phyloP scores from a whole-genome alignment of 139 green algal species.

The Chlamydomonas urium region DNA sequence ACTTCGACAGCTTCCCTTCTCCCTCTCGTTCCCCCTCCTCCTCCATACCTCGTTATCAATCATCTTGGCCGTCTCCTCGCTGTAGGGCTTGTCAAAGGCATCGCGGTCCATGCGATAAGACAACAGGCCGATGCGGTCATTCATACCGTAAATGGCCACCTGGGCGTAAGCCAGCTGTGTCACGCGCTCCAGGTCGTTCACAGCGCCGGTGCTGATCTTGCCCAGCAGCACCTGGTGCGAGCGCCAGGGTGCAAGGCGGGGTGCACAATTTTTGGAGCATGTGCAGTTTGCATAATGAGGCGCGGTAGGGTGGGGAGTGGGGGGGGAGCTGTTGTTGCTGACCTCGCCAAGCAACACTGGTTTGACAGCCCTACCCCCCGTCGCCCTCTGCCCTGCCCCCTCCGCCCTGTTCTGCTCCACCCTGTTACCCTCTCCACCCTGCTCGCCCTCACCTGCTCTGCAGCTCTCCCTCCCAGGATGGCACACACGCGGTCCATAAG shows the following conservation, averaged over 20 bases:
- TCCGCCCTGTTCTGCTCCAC: neutral
- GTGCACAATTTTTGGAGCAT: no score
- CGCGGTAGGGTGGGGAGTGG: no score
- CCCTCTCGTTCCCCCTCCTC: no score
- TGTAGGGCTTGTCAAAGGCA: constrained; percentile 94
- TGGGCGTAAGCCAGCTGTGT: constrained; percentile 95
- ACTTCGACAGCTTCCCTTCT: no score
- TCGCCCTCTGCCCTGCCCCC: neutral
- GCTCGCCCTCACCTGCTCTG: constrained; percentile 75
- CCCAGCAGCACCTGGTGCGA: constrained; percentile 81
- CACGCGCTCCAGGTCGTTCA: constrained; percentile 98
- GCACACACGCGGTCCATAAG: constrained; percentile 90
- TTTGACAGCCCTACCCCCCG: neutral
- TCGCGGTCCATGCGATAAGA: constrained; percentile 83
- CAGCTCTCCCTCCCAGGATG: constrained; percentile 89
- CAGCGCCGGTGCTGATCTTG: constrained; percentile 92
- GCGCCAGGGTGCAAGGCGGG: neutral
- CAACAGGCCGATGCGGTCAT: constrained; percentile 87
- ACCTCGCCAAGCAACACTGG: no score
- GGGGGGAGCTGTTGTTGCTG: no score
- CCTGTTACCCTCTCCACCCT: neutral
- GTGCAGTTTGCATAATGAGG: no score
- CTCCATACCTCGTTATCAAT: constrained; percentile 95
- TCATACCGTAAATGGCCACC: constrained; percentile 72
- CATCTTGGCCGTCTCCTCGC: constrained; percentile 84